Percentiles rank a stretch among this genome's conserved stretches.
These are phyloP conservation scores for Russula abietina DNA, from an alignment of 768 basidiomycete genomes.

Conservation along the genomic window DNA sequence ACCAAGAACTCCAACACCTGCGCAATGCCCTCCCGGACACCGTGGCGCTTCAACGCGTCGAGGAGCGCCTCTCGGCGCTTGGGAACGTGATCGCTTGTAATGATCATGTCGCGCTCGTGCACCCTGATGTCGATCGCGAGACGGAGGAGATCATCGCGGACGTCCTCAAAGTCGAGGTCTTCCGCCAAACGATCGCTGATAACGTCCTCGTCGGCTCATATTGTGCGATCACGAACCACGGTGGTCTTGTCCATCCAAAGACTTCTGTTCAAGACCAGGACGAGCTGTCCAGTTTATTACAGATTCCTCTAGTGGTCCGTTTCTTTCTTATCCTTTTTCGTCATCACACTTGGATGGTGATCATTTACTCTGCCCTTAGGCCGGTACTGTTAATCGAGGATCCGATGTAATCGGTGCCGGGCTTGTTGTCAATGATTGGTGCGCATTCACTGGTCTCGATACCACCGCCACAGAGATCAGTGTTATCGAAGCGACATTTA, in stretches of 20 bases:
- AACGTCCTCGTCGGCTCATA: conserved; percentile 97
- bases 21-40: conserved; percentile 90
- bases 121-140: conserved; percentile 96
- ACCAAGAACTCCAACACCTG: conserved; percentile 97
- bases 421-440: conserved; percentile 98
- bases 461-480: conserved; percentile 99
- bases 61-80: conserved; percentile 93
- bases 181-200: conserved; percentile 93
- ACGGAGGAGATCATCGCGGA: conserved; percentile 99
- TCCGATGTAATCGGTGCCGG: conserved; percentile 98
- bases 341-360: background rate
- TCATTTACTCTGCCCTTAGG: conserved; percentile 42
- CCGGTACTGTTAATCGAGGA: conserved; percentile 97
- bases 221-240: conserved; percentile 93
- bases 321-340: background rate
- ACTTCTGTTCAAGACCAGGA: conserved; percentile 97
- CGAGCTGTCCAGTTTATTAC: conserved; percentile 88
- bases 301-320: conserved; percentile 90
- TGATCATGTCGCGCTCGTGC: conserved; percentile 97
- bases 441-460: conserved; percentile 97
- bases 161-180: conserved; percentile 97
- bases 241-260: conserved; percentile 95
- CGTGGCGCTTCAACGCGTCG: conserved; percentile 93
- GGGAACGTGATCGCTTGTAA: conserved; percentile 99
- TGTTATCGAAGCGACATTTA: conserved; percentile 96